Conservation (phyloP, 2,329 filamentous ascomycete genomes). For the Dryadomyces quercivorus region DNA sequence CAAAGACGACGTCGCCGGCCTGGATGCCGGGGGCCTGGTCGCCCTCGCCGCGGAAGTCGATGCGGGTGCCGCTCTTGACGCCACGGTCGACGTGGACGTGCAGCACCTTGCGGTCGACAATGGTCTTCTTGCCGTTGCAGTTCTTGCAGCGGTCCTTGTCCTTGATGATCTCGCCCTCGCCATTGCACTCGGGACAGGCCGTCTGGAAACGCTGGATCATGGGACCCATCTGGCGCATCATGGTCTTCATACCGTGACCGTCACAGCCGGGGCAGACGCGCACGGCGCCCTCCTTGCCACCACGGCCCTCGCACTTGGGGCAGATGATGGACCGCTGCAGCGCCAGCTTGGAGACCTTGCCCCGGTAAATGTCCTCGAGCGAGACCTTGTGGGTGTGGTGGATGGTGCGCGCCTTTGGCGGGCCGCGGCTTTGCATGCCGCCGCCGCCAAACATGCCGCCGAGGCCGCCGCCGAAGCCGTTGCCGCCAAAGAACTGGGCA, state of each 20-base stretch:
- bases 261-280: slow-evolving; percentile 86
- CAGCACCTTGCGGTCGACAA: slow-evolving; percentile 93
- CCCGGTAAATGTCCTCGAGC: slow-evolving; percentile 93
- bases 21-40: slow-evolving; percentile 90
- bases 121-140: slow-evolving; percentile 94
- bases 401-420: slow-evolving; percentile 83
- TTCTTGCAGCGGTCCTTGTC: slow-evolving; percentile 97
- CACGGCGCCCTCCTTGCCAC: slow-evolving; percentile 96
- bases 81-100: slow-evolving; percentile 96
- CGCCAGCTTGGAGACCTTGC: slow-evolving; percentile 94
- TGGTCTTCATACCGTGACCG: slow-evolving; percentile 96
- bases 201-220: slow-evolving; percentile 99
- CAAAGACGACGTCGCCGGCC: slow-evolving; percentile 92
- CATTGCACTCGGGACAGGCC: slow-evolving; percentile 94
- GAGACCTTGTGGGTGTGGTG: slow-evolving; percentile 98
- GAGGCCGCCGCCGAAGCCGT: slow-evolving; percentile 59
- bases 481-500: slow-evolving; percentile 86
- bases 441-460: slow-evolving; percentile 70
- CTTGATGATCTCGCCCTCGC: slow-evolving; percentile 91
- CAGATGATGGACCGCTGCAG: slow-evolving; percentile 97
- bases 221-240: slow-evolving; percentile 99
- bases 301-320: slow-evolving; percentile 82
- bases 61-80: slow-evolving; percentile 86
- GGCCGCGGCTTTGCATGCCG: slow-evolving; percentile 66
- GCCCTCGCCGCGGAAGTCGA: slow-evolving; percentile 93